Evolutionary conservation across 345 rosid genomes (phyloP), one percentile per base, ranked within the genome.

Genomic region (Moringa oleifera): DNA sequence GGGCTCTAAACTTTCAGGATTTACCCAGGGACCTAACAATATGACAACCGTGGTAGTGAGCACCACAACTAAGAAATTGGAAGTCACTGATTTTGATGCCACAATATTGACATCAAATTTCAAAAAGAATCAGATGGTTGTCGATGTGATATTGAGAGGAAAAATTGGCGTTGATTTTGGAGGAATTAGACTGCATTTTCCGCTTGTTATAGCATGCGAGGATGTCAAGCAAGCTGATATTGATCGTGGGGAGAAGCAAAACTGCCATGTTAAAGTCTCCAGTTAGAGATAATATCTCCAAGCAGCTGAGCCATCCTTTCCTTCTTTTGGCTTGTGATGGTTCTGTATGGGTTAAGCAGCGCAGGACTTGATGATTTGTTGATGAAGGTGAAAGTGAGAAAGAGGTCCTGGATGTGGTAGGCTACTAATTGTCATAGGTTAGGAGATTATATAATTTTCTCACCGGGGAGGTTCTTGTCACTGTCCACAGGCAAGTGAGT

Each of bases 231-330:
- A 71, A 64, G 62, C 52, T 55, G 73, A 71, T 57, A 62, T 71
- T 49, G 15, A 53, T 18, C 56, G 53, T 62, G 68, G 59, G 9
- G 41, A 57, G 36, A 62, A 61, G 33, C 76, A 73, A 8, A 47
- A 19, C 18, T 78, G 82, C 28, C 59, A 68, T 53, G 71, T 71
- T 59, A 70, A 67, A 66, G 61, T 68, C 61, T 68, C 74, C 22
- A 57, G 66, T 31, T 11, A 33, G 11, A 33, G 5, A 5, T 33
- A 33, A 33, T 33, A 5, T 33, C 37, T 33, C 11, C 37, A 5
- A 4, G 6, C 37, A 33, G 11, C 6, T 33, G 11, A 4, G 37
- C 37, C 11, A 4, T 33, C 37, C 11, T 33, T 33, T 33, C 11
- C 37, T 33, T 33, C 11, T 33, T 33, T 4, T 4, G 5, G 37